Conservation (phyloP, 169 alveolate genomes). For the Cryptosporidium baileyi region DNA sequence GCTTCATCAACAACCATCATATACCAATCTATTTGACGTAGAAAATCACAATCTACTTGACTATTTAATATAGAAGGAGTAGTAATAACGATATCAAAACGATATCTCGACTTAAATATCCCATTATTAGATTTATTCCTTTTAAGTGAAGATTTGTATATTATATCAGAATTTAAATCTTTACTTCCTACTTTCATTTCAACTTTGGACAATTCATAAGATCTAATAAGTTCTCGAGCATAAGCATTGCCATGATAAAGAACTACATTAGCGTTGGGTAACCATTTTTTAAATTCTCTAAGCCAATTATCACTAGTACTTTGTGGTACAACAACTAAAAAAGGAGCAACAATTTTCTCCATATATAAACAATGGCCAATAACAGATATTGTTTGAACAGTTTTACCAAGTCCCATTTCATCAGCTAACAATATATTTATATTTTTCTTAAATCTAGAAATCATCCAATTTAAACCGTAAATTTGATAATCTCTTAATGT, state of each 20-base stretch:
- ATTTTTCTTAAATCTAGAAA: slow-evolving; percentile 91
- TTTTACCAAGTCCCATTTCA: slow-evolving; percentile 96
- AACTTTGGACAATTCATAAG: slow-evolving; percentile 76
- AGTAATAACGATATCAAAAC: slow-evolving; percentile 86
- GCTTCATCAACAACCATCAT: slow-evolving; percentile 93
- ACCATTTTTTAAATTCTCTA: slow-evolving; percentile 91
- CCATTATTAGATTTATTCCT: neutral
- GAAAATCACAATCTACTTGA: slow-evolving; percentile 85
- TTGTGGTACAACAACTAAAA: slow-evolving; percentile 94
- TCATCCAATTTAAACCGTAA: slow-evolving; percentile 94
- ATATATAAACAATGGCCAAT: slow-evolving; percentile 86
- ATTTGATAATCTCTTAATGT: slow-evolving; percentile 92
- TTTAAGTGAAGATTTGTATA: neutral
- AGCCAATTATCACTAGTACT: slow-evolving; percentile 96
- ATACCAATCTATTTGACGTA: slow-evolving; percentile 87
- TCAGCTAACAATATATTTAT: slow-evolving; percentile 93
- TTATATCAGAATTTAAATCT: neutral
- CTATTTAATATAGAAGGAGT: slow-evolving; percentile 88
- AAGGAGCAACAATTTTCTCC: slow-evolving; percentile 89
- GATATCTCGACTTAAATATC: slow-evolving; percentile 30
- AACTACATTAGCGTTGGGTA: slow-evolving; percentile 91
- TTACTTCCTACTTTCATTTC: neutral
- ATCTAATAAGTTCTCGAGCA: slow-evolving; percentile 86
- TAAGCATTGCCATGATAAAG: slow-evolving; percentile 91
- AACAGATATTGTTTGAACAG: slow-evolving; percentile 93